Percentiles rank a stretch among this genome's conserved stretches.
Evolutionary conservation across 805 yeast species (phyloP).

Genomic region (Wickerhamiella parazyma): DNA sequence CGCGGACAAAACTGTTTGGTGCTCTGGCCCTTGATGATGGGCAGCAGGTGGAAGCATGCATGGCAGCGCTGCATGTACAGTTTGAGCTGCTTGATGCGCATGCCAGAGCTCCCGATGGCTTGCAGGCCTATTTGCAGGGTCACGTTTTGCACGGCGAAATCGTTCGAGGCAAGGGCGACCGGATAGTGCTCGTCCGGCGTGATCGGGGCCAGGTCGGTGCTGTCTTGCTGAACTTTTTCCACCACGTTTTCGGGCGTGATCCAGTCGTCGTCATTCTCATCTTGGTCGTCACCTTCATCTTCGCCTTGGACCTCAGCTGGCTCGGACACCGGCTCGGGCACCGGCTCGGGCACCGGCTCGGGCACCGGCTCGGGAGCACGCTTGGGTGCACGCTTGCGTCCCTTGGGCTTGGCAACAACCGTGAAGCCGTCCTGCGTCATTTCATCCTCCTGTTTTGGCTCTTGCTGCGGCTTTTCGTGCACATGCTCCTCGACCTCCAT

Average conservation of each 20-base stretch:
- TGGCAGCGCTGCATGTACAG: conserved; percentile 94
- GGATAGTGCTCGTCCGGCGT: conserved; percentile 31
- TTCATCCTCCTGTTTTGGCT: not conserved
- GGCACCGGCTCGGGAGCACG: conserved; percentile 7
- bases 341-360: not conserved
- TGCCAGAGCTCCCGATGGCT: conserved; percentile 75
- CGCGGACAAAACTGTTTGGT: conserved; percentile 75
- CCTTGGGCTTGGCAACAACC: conserved; percentile 14
- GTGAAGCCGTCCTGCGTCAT: conserved; percentile 18
- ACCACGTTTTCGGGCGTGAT: conserved; percentile 76
- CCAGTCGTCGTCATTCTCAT: conserved; percentile 82
- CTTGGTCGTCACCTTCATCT: conserved; percentile 37
- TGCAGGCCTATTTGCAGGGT: conserved; percentile 81
- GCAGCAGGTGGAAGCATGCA: conserved; percentile 80
- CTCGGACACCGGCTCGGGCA: conserved; percentile 1
- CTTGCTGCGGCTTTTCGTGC: conserved; percentile 1
- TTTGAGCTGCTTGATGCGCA: conserved; percentile 70
- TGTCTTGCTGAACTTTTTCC: conserved; percentile 56
- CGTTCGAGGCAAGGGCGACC: conserved; percentile 86
- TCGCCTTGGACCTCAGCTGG: conserved; percentile 11
- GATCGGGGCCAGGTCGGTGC: conserved; percentile 35
- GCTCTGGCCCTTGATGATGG: conserved; percentile 56
- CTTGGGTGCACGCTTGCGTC: not conserved
- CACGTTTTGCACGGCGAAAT: conserved; percentile 95
- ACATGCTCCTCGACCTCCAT: conserved; percentile 11